Conservation (phyloP, 2,329 filamentous ascomycete species). For the Aschersonia sp. region DNA sequence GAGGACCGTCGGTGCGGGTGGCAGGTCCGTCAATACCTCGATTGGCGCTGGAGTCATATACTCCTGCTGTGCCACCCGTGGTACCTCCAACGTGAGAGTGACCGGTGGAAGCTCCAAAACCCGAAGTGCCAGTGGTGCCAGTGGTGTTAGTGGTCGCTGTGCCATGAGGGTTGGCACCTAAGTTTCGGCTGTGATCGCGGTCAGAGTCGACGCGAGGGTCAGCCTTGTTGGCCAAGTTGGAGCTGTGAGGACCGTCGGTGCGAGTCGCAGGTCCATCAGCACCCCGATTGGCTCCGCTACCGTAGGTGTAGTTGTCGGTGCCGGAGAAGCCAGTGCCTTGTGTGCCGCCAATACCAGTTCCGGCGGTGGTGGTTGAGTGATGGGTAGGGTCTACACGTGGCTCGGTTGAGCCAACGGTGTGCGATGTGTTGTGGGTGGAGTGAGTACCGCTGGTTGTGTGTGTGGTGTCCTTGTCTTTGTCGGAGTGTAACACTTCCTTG, state of each 20-base stretch:
- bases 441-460: not conserved
- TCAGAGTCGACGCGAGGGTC: constrained; percentile 43
- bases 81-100: constrained; percentile 6
- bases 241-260: constrained; percentile 30
- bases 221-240: constrained; percentile 31
- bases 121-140: not conserved
- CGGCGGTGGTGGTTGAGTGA: constrained; percentile 7
- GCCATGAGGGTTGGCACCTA: constrained; percentile 17
- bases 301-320: constrained; percentile 26
- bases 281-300: constrained; percentile 5
- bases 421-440: constrained; percentile 2
- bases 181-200: constrained; percentile 23
- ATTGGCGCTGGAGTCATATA: constrained; percentile 16
- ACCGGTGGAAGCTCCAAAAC: constrained; percentile 1
- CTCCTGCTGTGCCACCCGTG: constrained; percentile 7
- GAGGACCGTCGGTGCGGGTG: constrained; percentile 26
- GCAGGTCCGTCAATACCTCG: constrained; percentile 11
- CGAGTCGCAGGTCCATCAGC: constrained; percentile 11
- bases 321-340: constrained; percentile 15
- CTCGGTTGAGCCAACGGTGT: constrained; percentile 27
- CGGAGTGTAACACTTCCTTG: constrained; percentile 37
- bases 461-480: constrained; percentile 17
- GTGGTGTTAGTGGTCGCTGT: constrained; percentile 4
- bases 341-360: constrained; percentile 8
- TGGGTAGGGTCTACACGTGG: constrained; percentile 37